Percentiles rank a stretch among this genome's conserved stretches.
These are phyloP conservation scores for Blastocystis sp. DNA, from an alignment of 352 stramenopile species.

Conservation along the genomic window DNA sequence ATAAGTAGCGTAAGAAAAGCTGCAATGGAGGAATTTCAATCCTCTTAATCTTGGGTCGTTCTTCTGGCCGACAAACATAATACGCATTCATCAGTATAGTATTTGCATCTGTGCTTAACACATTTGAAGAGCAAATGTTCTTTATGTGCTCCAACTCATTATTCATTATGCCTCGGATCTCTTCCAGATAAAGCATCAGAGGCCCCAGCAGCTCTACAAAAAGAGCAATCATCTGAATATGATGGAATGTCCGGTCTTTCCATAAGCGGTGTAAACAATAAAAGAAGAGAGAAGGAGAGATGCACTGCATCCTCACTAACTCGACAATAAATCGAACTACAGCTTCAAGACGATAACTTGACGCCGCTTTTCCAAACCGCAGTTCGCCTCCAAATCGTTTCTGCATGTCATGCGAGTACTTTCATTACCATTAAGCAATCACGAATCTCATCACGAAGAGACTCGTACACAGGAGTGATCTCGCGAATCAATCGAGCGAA, in stretches of 20 bases:
- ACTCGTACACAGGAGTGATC: neutral
- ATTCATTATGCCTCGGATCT: neutral
- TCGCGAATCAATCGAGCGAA: conserved; percentile 1
- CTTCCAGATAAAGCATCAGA: neutral
- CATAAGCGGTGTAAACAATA: neutral
- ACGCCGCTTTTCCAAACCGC: neutral
- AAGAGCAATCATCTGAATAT: neutral
- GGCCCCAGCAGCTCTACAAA: neutral
- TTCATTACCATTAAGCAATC: neutral
- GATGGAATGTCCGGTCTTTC: neutral
- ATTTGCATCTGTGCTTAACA: neutral
- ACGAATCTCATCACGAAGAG: neutral
- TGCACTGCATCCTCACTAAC: neutral
- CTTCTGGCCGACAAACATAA: neutral
- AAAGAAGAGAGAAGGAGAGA: neutral
- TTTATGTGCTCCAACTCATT: neutral
- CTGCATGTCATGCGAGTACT: neutral
- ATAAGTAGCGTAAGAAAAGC: neutral
- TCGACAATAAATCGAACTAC: neutral
- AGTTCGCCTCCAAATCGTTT: neutral
- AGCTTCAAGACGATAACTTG: neutral
- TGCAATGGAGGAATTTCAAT: neutral
- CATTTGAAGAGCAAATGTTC: neutral
- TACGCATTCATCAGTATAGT: conserved; percentile 25
- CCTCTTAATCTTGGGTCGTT: neutral